Conservation (phyloP, 2,329 filamentous ascomycete genomes). For the Sporothrix pseudoabietina region DNA sequence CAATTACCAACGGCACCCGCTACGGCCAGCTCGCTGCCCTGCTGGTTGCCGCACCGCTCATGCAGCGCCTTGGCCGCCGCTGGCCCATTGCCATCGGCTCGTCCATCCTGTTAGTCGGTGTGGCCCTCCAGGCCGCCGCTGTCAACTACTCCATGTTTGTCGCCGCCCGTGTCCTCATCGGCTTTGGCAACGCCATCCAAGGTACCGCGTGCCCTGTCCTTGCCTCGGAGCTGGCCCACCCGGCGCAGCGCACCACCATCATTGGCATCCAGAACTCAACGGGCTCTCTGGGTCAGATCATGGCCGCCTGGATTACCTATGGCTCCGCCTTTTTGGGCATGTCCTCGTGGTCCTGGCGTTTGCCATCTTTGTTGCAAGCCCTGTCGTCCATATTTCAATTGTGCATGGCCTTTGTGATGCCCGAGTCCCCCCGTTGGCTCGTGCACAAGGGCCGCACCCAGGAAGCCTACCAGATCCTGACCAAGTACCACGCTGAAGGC, state of each 20-base stretch:
- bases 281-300: constrained; percentile 73
- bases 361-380: constrained; percentile 51
- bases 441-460: constrained; percentile 37
- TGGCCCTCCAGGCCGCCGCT: constrained; percentile 72
- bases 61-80: constrained; percentile 68
- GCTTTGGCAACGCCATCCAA: constrained; percentile 58
- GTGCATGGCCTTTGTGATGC: constrained; percentile 29
- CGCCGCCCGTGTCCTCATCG: constrained; percentile 69
- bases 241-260: constrained; percentile 72
- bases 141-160: constrained; percentile 62
- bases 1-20: constrained; percentile 38
- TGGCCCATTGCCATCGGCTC: constrained; percentile 72
- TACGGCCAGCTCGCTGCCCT: constrained; percentile 31
- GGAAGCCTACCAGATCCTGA: constrained; percentile 45
- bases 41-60: constrained; percentile 24
- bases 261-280: constrained; percentile 81
- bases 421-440: constrained; percentile 32
- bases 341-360: constrained; percentile 38
- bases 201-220: constrained; percentile 38
- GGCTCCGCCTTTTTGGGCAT: constrained; percentile 49
- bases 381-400: constrained; percentile 31
- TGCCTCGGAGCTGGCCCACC: constrained; percentile 69
- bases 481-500: constrained; percentile 33
- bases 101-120: constrained; percentile 71
- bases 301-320: constrained; percentile 75